These are phyloP conservation scores for Penicillium sp. DNA, from an alignment of 2,329 filamentous ascomycete species.

Conservation along the genomic window DNA sequence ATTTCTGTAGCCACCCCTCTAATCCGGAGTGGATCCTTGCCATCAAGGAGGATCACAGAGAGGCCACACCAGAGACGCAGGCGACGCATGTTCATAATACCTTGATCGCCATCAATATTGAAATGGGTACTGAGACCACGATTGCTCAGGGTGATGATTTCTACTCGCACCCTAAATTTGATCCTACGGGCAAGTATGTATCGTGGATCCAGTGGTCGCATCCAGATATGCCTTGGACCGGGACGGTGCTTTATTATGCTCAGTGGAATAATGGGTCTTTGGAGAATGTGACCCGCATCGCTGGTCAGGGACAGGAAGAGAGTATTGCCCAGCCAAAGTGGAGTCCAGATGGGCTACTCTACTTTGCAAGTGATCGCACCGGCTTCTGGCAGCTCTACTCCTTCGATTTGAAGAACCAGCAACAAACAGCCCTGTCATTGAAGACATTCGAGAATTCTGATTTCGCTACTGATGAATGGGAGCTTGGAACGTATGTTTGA, in stretches of 20 bases:
- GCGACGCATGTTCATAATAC: constrained; percentile 32
- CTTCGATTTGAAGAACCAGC: constrained; percentile 23
- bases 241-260: constrained; percentile 47
- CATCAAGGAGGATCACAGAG: constrained; percentile 54
- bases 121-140: constrained; percentile 34
- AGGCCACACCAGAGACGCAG: constrained; percentile 25
- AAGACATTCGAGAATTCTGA: constrained; percentile 43
- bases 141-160: constrained; percentile 53
- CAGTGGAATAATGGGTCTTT: constrained; percentile 43
- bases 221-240: constrained; percentile 55
- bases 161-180: constrained; percentile 54
- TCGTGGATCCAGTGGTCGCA: constrained; percentile 60
- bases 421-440: constrained; percentile 33
- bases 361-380: constrained; percentile 50
- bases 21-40: constrained; percentile 49
- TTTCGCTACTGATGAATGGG: constrained; percentile 33
- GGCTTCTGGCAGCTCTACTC: constrained; percentile 53
- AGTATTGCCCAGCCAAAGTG: constrained; percentile 55
- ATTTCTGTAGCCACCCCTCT: constrained; percentile 44
- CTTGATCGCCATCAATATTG: constrained; percentile 31
- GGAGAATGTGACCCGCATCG: constrained; percentile 37
- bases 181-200: constrained; percentile 47
- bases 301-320: constrained; percentile 43
- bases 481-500: constrained; percentile 27
- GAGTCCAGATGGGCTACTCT: constrained; percentile 51